Percentiles rank a stretch among this genome's conserved stretches.
phyloP scores from a whole-genome alignment of 2,329 filamentous ascomycete species.

The Tolypocladium cylindrosporum region DNA sequence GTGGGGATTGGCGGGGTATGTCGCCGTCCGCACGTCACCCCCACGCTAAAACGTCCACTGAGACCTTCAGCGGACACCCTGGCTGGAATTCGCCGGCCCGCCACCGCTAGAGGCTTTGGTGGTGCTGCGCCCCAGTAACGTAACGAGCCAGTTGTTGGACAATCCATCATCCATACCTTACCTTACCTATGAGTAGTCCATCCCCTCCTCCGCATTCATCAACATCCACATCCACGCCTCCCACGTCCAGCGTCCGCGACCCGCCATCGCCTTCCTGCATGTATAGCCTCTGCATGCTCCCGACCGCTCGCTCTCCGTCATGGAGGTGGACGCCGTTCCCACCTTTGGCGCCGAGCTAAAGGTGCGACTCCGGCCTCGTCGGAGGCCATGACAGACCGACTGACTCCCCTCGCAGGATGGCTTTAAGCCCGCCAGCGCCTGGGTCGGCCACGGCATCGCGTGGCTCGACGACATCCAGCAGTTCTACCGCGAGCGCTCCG shows the following conservation, averaged over 20 bases:
- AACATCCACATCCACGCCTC: background rate
- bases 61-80: background rate
- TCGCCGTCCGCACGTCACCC: background rate
- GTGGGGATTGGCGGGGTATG: background rate
- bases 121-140: background rate
- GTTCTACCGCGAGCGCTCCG: conserved; percentile 91
- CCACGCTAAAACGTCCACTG: background rate
- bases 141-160: background rate
- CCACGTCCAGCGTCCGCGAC: background rate
- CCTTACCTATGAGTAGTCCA: background rate
- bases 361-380: conserved; percentile 38
- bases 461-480: conserved; percentile 97
- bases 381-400: background rate
- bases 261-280: background rate
- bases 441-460: conserved; percentile 79
- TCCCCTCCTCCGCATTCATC: background rate
- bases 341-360: conserved; percentile 92
- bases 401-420: conserved; percentile 57
- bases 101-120: background rate
- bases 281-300: conserved; percentile 7
- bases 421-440: conserved; percentile 89
- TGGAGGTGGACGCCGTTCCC: conserved; percentile 76
- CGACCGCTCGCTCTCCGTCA: conserved; percentile 24
- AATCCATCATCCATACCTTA: no score
- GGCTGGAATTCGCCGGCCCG: background rate